A percentile compares a stretch with the other conserved stretches of the same genome.
Evolutionary conservation across 805 yeast species (phyloP).

Genomic region (Cyberlindnera xishuangbannaensis): DNA sequence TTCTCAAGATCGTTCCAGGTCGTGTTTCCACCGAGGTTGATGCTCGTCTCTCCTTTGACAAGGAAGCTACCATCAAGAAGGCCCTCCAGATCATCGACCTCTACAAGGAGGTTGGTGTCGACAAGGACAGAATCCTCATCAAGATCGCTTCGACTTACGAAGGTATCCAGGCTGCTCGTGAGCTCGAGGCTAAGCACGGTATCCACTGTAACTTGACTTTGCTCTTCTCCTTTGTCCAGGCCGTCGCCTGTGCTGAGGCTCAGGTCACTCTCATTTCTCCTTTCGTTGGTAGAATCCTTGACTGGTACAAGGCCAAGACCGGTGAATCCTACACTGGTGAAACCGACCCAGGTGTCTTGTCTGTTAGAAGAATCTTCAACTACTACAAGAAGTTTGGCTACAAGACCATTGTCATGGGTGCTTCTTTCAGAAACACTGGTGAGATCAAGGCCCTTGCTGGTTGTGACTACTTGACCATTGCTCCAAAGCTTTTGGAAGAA

Average conservation of each 20-base stretch:
- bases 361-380: slow-evolving; percentile 87
- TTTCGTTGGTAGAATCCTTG: slow-evolving; percentile 97
- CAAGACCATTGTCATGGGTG: slow-evolving; percentile 99
- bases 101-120: slow-evolving; percentile 79
- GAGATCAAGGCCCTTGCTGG: slow-evolving; percentile 97
- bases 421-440: slow-evolving; percentile 95
- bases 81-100: slow-evolving; percentile 86
- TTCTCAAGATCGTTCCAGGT: slow-evolving; percentile 93
- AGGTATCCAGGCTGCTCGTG: slow-evolving; percentile 98
- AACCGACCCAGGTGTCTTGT: slow-evolving; percentile 92
- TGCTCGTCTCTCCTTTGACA: slow-evolving; percentile 95
- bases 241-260: slow-evolving; percentile 99
- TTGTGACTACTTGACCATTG: slow-evolving; percentile 90
- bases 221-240: slow-evolving; percentile 92
- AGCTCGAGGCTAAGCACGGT: slow-evolving; percentile 83
- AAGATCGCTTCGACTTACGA: slow-evolving; percentile 98
- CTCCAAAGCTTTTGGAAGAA: slow-evolving; percentile 89
- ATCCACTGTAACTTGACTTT: slow-evolving; percentile 94
- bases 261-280: slow-evolving; percentile 94
- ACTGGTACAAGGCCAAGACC: slow-evolving; percentile 93
- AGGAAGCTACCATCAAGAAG: slow-evolving; percentile 87
- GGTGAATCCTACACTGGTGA: slow-evolving; percentile 80
- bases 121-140: slow-evolving; percentile 86
- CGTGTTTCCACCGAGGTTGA: slow-evolving; percentile 99
- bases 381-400: slow-evolving; percentile 97